Evolutionary conservation across 2,329 filamentous ascomycete genomes (phyloP), one percentile per base, ranked within the genome.

Genomic region (Raffaelea albimanens): DNA sequence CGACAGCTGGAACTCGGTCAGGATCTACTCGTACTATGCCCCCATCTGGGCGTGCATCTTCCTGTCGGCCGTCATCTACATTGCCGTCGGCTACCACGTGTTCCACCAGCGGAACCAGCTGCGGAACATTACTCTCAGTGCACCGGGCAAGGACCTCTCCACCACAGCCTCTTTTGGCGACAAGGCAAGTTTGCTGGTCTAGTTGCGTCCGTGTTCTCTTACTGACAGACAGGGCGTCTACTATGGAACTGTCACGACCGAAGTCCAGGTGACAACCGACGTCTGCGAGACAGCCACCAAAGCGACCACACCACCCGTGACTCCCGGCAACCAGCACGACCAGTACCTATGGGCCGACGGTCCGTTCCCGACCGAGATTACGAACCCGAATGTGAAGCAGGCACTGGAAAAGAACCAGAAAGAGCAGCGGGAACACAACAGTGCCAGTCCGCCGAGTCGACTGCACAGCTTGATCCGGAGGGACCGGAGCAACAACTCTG

Each of bases 11-110:
- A 74, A 74, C 53, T 65, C 68, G 38, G 65, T 80, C 14, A 75
- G 77, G 29, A 80, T 81, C 40, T 80, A 73, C 55, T 74, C 75
- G 7, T 81, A 80, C 59, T 81, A 81, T 57, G 67, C 80, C 52
- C 72, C 78, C 3, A 76, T 80, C 42, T 80, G 76, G 76, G 65
- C 75, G 11, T 81, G 76, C 58, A 79, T 78, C 45, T 59, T 70
- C 41, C 62, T 76, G 13, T 80, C 76, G 0, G 61, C 72, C 16
- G 48, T 75, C 43, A 76, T 79, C 48, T 80, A 81, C 53, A 61
- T 73, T 19, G 63, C 76, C 25, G 75, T 81, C 40, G 77, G 77
- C 20, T 79, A 73, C 55, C 72, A 78, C 44, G 76, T 81, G 20
- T 80, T 80, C 54, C 74, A 71, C 48, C 72, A 76, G 43, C 65